Evolutionary conservation across 169 alveolate genomes (phyloP).

Genomic region (Plasmodium fragile): DNA sequence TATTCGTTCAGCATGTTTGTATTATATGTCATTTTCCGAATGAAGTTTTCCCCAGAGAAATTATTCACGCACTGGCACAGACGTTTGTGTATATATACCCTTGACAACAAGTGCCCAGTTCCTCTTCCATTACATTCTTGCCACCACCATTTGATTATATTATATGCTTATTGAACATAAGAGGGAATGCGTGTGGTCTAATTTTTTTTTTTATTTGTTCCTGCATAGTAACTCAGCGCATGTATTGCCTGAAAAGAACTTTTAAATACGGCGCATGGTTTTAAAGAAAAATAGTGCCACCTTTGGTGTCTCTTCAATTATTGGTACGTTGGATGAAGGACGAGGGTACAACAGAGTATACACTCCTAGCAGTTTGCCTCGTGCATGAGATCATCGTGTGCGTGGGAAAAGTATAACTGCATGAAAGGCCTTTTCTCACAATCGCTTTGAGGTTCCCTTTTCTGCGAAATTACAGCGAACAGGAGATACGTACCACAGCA

Average conservation of each 20-base stretch:
- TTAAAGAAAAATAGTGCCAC: neutral
- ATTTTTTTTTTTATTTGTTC: constrained; percentile 1
- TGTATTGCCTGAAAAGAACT: neutral
- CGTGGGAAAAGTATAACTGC: neutral
- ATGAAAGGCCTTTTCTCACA: neutral
- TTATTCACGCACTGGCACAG: neutral
- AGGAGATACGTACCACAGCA: neutral
- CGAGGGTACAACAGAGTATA: neutral
- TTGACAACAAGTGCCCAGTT: neutral
- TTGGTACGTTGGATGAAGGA: neutral
- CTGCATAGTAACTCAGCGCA: neutral
- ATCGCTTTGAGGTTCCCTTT: neutral
- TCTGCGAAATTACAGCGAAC: neutral
- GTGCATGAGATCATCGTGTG: neutral
- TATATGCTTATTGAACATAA: neutral
- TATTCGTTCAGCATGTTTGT: constrained; percentile 3
- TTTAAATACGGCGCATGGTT: neutral
- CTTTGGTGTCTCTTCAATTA: neutral
- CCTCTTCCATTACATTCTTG: neutral
- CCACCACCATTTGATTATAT: neutral
- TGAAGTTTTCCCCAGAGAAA: neutral
- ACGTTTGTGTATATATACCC: neutral
- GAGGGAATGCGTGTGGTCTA: neutral
- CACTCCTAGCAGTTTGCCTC: neutral
- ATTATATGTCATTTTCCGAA: constrained; percentile 1